A percentile compares a stretch with the other conserved stretches of the same genome.
These are phyloP conservation scores for Leccinum disarticulatum DNA, from an alignment of 768 basidiomycete species.

Conservation along the genomic window DNA sequence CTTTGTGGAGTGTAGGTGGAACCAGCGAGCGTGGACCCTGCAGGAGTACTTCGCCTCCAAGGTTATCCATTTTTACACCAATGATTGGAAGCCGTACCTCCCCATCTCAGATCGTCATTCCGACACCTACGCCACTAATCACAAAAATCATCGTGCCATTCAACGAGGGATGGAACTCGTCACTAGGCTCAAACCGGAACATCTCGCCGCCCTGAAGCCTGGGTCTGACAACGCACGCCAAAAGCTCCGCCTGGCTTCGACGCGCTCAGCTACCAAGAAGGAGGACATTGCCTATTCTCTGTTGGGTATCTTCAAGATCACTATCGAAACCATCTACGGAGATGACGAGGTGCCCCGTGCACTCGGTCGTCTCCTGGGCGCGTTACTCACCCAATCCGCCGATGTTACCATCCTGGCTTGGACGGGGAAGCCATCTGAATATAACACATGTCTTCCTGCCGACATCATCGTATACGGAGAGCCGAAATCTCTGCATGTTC, in stretches of 20 bases:
- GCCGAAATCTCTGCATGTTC: conserved; percentile 3
- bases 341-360: conserved; percentile 23
- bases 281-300: conserved; percentile 30
- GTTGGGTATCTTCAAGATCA: conserved; percentile 26
- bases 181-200: conserved; percentile 7
- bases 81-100: conserved; percentile 28
- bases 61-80: conserved; percentile 22
- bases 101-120: neutral
- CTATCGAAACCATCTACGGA: conserved; percentile 22
- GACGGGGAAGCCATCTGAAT: conserved; percentile 20
- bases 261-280: conserved; percentile 19
- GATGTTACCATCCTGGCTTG: conserved; percentile 18
- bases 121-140: conserved; percentile 7
- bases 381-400: conserved; percentile 16
- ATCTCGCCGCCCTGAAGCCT: conserved; percentile 13
- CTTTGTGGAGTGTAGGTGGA: conserved; percentile 14
- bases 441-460: conserved; percentile 26
- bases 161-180: conserved; percentile 23
- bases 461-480: conserved; percentile 20
- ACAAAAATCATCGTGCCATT: conserved; percentile 18
- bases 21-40: conserved; percentile 25
- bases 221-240: conserved; percentile 16
- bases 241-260: conserved; percentile 24
- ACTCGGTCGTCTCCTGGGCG: conserved; percentile 21
- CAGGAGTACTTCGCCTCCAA: conserved; percentile 27